These are phyloP conservation scores for Ceratobasidium sp. DNA, from an alignment of 1,284 basidiomycete genomes.

Conservation along the genomic window DNA sequence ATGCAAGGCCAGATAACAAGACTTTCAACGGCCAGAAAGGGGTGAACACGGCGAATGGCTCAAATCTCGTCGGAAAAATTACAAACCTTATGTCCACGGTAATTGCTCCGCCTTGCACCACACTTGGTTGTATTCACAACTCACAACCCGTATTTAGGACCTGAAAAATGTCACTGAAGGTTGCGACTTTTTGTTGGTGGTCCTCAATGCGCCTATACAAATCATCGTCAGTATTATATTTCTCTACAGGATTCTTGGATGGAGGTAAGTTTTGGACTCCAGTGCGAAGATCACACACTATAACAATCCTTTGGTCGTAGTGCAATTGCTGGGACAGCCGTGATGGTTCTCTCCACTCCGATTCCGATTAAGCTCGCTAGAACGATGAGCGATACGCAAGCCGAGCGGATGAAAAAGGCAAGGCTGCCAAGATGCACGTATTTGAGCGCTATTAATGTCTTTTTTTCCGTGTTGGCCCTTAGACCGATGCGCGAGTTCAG, in stretches of 20 bases:
- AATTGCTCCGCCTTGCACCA: too few species aligned
- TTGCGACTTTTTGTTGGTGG: conserved; percentile 56
- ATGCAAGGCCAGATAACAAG: too few species aligned
- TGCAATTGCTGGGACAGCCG: conserved; percentile 65
- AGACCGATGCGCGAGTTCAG: conserved; percentile 65
- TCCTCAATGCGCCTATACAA: conserved; percentile 58
- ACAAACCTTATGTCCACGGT: conserved; percentile 62
- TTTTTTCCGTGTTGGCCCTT: background rate
- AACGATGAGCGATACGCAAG: conserved; percentile 50
- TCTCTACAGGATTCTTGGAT: conserved; percentile 61
- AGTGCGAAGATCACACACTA: too few species aligned
- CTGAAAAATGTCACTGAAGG: conserved; percentile 61
- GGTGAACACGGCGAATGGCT: conserved; percentile 46
- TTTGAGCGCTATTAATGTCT: background rate
- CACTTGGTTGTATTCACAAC: conserved; percentile 46
- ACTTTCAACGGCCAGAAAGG: too few species aligned
- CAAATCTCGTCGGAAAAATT: conserved; percentile 65
- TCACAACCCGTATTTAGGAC: conserved; percentile 60
- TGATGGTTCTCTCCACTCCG: conserved; percentile 60
- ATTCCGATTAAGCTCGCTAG: conserved; percentile 54
- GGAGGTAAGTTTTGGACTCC: too few species aligned
- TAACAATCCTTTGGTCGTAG: conserved; percentile 50
- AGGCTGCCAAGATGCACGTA: too few species aligned
- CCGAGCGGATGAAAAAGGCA: conserved; percentile 52
- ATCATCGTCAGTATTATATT: conserved; percentile 59